A percentile compares a stretch with the other conserved stretches of the same genome.
Evolutionary conservation across 2,329 filamentous ascomycete genomes (phyloP).

Genomic region (Furcasterigmium sp.): DNA sequence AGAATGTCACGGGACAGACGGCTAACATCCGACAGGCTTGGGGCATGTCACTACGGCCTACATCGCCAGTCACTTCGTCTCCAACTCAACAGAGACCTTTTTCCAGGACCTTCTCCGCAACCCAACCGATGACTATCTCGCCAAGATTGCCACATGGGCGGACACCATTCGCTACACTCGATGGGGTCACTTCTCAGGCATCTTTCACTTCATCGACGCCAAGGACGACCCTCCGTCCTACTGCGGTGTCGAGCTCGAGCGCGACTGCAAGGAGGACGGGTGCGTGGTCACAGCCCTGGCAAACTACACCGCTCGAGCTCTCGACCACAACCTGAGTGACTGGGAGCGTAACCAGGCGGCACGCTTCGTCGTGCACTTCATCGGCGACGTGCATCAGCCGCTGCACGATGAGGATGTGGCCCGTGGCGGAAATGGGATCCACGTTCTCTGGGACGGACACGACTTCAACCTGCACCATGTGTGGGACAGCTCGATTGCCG

Average conservation of each 20-base stretch:
- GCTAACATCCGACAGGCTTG: constrained; percentile 39
- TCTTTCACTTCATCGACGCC: constrained; percentile 66
- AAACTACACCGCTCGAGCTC: constrained; percentile 54
- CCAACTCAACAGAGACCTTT: constrained; percentile 47
- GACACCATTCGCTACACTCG: constrained; percentile 61
- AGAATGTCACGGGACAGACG: constrained; percentile 7
- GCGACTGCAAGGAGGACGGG: constrained; percentile 58
- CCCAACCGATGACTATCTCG: constrained; percentile 52
- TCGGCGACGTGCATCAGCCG: constrained; percentile 67
- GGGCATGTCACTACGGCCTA: constrained; percentile 64
- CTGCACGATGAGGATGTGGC: constrained; percentile 60
- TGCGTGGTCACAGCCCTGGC: constrained; percentile 57
- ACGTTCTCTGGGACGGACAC: constrained; percentile 53
- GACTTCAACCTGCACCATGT: constrained; percentile 64
- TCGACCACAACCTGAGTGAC: constrained; percentile 37
- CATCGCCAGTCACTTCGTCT: constrained; percentile 55
- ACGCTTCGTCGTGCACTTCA: constrained; percentile 64
- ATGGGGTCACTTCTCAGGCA: constrained; percentile 53
- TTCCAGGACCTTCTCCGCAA: constrained; percentile 54
- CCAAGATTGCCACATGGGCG: constrained; percentile 61
- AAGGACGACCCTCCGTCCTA: constrained; percentile 53
- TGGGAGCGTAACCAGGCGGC: constrained; percentile 52
- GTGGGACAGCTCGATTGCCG: constrained; percentile 67
- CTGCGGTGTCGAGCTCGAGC: constrained; percentile 52
- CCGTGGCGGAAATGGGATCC: constrained; percentile 63